phyloP scores from a whole-genome alignment of 73 alveolate genomes.

The Stentor coeruleus region DNA sequence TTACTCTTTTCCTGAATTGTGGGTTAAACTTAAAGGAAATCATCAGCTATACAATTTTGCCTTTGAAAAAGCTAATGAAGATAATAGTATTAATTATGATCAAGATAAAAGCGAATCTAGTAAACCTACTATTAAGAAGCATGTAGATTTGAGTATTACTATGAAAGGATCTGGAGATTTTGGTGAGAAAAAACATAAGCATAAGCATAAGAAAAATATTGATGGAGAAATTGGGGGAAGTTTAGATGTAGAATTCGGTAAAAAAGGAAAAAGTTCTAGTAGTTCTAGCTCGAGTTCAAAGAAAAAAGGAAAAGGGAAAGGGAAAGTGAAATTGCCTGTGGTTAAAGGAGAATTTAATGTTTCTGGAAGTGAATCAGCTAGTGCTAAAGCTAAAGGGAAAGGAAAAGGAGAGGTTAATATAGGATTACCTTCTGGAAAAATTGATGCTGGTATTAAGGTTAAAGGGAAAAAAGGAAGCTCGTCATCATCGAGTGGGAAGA shows the following conservation, averaged over 20 bases:
- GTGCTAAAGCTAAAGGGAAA: neutral
- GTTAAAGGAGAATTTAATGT: neutral
- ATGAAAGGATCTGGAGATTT: neutral
- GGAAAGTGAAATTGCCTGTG: neutral
- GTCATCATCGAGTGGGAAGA: neutral
- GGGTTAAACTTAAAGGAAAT: neutral
- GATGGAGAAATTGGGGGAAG: neutral
- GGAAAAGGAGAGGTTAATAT: neutral
- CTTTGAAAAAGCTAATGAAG: no score
- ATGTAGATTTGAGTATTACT: neutral
- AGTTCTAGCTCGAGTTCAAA: neutral
- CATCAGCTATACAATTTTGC: no score
- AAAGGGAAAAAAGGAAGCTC: neutral
- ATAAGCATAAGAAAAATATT: neutral
- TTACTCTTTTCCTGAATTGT: neutral
- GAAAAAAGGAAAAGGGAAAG: neutral
- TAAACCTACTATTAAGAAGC: neutral
- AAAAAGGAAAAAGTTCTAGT: neutral
- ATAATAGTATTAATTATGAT: no score
- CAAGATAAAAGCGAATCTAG: neutral
- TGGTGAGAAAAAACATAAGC: neutral
- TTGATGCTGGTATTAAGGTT: neutral
- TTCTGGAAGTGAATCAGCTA: no score
- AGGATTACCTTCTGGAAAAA: neutral
- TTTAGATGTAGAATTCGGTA: neutral